These are phyloP conservation scores for Aspergillus leporis DNA, from an alignment of 495 filamentous ascomycete genomes.

Conservation along the genomic window DNA sequence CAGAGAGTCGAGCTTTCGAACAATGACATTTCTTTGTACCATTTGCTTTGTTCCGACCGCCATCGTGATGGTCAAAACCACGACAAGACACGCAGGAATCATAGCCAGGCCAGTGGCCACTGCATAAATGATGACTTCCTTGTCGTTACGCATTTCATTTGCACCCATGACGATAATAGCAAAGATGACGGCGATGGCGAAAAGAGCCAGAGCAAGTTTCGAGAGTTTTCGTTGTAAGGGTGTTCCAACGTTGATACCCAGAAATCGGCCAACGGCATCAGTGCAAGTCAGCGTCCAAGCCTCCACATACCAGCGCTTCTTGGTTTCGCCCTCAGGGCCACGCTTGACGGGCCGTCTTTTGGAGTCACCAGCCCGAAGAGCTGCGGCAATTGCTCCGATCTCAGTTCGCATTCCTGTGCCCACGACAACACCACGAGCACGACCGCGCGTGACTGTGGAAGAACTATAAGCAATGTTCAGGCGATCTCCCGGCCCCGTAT, in stretches of 20 bases:
- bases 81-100: conserved; percentile 75
- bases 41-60: conserved; percentile 72
- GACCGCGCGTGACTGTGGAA: conserved; percentile 70
- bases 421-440: conserved; percentile 67
- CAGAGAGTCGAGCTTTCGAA: conserved; percentile 63
- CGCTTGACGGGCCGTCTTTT: conserved; percentile 56
- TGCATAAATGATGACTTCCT: conserved; percentile 69
- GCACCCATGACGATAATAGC: conserved; percentile 67
- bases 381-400: conserved; percentile 67
- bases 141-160: conserved; percentile 58
- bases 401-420: conserved; percentile 72
- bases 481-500: conserved; percentile 66
- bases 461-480: conserved; percentile 72
- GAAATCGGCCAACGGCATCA: conserved; percentile 68
- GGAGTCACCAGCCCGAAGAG: conserved; percentile 52
- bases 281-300: conserved; percentile 65
- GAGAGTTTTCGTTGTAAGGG: conserved; percentile 68
- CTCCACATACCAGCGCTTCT: conserved; percentile 66
- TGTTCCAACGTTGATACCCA: conserved; percentile 70
- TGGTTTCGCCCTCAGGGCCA: conserved; percentile 55
- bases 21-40: conserved; percentile 68
- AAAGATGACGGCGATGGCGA: conserved; percentile 67
- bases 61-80: conserved; percentile 75
- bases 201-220: conserved; percentile 69
- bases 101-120: conserved; percentile 69